Conservation (phyloP, 2,329 filamentous ascomycete genomes). For the Neopestalotiopsis sp. region DNA sequence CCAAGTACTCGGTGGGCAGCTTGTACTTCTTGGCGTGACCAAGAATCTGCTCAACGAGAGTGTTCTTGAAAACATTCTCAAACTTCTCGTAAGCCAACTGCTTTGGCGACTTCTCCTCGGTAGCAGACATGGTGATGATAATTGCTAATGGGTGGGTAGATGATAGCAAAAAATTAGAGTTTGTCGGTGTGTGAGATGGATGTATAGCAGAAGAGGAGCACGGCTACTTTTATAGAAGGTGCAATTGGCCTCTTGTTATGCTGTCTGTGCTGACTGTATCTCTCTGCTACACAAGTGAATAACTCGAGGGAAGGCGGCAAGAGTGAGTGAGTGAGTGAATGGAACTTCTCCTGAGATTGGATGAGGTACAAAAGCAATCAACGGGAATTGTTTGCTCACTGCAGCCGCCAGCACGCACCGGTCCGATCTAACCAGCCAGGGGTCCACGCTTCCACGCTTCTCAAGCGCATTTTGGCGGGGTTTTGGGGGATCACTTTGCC, state of each 20-base stretch:
- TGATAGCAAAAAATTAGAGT: not conserved
- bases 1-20: conserved; percentile 77
- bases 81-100: conserved; percentile 84
- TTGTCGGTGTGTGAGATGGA: not conserved
- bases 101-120: conserved; percentile 60
- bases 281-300: too few species aligned
- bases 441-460: not conserved
- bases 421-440: conserved; percentile 2
- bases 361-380: conserved; percentile 1
- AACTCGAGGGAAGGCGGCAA: not conserved
- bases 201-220: not conserved
- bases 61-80: conserved; percentile 81
- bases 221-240: not conserved
- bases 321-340: not conserved
- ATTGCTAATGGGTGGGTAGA: not conserved
- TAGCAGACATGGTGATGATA: not conserved
- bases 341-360: conserved; percentile 5
- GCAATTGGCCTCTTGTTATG: not conserved
- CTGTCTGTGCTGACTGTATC: too few species aligned
- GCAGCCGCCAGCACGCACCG: not conserved
- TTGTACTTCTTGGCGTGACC: conserved; percentile 82
- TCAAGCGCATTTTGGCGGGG: not conserved
- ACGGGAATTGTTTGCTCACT: not conserved
- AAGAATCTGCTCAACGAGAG: conserved; percentile 81
- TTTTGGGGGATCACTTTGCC: not conserved